phyloP scores from a whole-genome alignment of 495 filamentous ascomycete species.

The Annulohypoxylon maeteangense region DNA sequence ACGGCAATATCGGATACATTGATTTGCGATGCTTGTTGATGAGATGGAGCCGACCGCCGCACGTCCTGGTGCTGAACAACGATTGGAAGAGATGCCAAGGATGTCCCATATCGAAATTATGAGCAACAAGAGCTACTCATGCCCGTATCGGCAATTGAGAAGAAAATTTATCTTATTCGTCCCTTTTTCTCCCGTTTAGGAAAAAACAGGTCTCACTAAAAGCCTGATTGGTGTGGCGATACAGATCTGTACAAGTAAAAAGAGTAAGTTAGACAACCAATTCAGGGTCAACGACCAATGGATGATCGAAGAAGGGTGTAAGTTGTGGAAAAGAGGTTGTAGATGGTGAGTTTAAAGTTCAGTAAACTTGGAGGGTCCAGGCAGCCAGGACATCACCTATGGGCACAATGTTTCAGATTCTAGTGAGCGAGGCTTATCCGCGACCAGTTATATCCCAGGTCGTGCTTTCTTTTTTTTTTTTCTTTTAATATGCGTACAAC shows the following conservation, averaged over 20 bases:
- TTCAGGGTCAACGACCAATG: neutral
- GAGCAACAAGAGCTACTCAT: constrained; percentile 22
- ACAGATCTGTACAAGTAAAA: constrained; percentile 11
- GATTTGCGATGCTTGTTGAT: constrained; percentile 10
- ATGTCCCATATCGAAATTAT: constrained; percentile 21
- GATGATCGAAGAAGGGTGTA: neutral
- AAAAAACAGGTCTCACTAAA: constrained; percentile 5
- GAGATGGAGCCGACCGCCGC: constrained; percentile 20
- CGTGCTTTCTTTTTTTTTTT: neutral
- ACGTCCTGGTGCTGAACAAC: constrained; percentile 17
- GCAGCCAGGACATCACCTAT: neutral
- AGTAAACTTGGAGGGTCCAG: neutral
- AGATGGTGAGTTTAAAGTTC: neutral
- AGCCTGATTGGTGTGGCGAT: constrained; percentile 30
- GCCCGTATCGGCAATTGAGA: constrained; percentile 42
- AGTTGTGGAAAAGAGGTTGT: constrained; percentile 12
- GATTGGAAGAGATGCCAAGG: constrained; percentile 30
- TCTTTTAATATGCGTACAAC: too few species aligned
- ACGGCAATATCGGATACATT: constrained; percentile 31
- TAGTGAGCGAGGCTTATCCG: neutral
- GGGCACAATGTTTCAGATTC: neutral
- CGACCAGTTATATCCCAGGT: neutral
- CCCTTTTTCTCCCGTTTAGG: neutral
- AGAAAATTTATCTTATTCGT: constrained; percentile 2
- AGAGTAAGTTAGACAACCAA: neutral